Evolutionary conservation across 768 basidiomycete genomes (phyloP).

Genomic region (Tubosaeta sp.): DNA sequence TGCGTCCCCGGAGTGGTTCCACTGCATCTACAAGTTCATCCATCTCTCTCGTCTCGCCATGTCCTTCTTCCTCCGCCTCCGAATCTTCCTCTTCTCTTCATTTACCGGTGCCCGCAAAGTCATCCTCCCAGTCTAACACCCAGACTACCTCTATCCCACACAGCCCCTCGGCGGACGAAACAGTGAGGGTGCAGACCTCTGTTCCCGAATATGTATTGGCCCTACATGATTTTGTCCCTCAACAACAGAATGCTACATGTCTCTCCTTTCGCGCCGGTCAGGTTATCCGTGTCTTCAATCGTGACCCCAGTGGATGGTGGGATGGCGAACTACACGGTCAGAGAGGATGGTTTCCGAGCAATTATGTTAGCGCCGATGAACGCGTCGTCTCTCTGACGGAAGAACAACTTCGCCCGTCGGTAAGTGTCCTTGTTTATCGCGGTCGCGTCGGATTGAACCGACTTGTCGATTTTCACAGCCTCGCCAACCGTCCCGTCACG

Average conservation of each 20-base stretch:
- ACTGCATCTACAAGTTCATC: conserved; percentile 56
- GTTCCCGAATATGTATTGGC: conserved; percentile 77
- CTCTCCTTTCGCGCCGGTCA: conserved; percentile 88
- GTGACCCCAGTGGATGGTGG: conserved; percentile 95
- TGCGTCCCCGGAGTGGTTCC: conserved; percentile 47
- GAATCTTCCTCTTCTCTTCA: conserved; percentile 46
- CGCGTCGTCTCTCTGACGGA: conserved; percentile 47
- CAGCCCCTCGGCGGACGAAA: conserved; percentile 45
- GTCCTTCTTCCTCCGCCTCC: conserved; percentile 47
- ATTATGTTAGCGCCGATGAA: conserved; percentile 77
- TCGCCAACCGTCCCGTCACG: conserved; percentile 41
- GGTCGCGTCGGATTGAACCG: background rate
- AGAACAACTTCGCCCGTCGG: conserved; percentile 47
- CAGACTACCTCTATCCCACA: conserved; percentile 33
- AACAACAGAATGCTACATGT: conserved; percentile 70
- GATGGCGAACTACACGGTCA: conserved; percentile 89
- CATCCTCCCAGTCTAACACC: conserved; percentile 22
- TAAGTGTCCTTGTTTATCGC: conserved; percentile 28
- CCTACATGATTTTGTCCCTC: conserved; percentile 85
- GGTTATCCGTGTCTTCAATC: conserved; percentile 85
- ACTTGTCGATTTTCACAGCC: conserved; percentile 15
- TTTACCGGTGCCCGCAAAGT: conserved; percentile 32
- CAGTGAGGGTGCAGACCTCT: conserved; percentile 35
- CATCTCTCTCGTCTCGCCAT: conserved; percentile 52
- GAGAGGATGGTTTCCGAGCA: conserved; percentile 98